These are phyloP conservation scores for Rickenella mellea DNA, from an alignment of 768 basidiomycete species.

Conservation along the genomic window DNA sequence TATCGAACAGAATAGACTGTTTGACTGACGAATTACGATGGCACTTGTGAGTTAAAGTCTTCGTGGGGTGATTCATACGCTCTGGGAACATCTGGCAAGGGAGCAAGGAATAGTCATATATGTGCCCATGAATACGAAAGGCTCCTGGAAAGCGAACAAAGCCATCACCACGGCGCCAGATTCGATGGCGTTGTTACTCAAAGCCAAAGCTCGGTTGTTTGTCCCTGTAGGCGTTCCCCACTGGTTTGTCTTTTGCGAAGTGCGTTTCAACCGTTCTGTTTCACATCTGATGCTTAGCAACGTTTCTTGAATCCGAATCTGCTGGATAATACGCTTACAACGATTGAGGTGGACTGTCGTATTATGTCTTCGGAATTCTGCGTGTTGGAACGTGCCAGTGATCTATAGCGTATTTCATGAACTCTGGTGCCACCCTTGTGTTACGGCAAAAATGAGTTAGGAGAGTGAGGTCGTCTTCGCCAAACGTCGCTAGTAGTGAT, in stretches of 20 bases:
- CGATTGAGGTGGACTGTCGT: background rate
- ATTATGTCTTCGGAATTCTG: background rate
- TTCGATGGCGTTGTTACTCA: background rate
- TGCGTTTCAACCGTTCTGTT: constrained; percentile 4
- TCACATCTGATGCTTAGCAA: background rate
- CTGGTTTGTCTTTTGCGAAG: constrained; percentile 19
- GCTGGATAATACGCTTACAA: constrained; percentile 5
- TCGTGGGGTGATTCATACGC: constrained; percentile 1
- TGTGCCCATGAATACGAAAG: constrained; percentile 3
- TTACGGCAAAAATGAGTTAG: too few relatives aligned
- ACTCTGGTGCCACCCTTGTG: too few relatives aligned
- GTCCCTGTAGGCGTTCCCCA: constrained; percentile 32
- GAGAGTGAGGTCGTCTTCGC: too few relatives aligned
- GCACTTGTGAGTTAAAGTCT: too few relatives aligned
- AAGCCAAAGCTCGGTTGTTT: constrained; percentile 30
- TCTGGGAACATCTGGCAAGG: constrained; percentile 1
- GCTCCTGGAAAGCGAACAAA: constrained; percentile 3
- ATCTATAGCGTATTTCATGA: too few relatives aligned
- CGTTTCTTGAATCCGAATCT: constrained; percentile 5
- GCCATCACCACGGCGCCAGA: constrained; percentile 3
- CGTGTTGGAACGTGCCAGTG: background rate
- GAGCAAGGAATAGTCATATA: background rate
- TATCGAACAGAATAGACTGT: too few relatives aligned
- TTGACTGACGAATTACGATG: too few relatives aligned
- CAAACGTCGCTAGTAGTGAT: too few relatives aligned